Base-by-base conservation (phyloP, 371 early-diverging fungal genomes). In the Fennellomyces sp. region DNA sequence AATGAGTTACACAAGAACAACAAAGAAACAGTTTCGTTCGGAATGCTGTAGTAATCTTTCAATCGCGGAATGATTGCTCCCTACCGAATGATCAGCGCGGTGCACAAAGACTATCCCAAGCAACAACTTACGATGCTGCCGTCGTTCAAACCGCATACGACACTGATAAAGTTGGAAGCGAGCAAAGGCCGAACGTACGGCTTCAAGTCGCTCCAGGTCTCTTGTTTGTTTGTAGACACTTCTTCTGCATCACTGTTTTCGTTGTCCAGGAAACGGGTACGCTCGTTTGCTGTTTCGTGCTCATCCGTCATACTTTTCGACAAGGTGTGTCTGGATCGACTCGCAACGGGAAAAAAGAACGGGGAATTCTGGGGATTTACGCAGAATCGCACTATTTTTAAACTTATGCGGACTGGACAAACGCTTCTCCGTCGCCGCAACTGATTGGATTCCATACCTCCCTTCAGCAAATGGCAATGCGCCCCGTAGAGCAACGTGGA, bases 11-110 rank as follows among this genome's bases (percentile, higher is more conserved):
- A 67, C 50, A 73, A 53, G 56, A 73, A 70, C 4, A 73, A 49
- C 12, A 67, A 29, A 5, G 74, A 73, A 5, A 73, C 70, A 7
- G 62, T 63, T 39, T 64, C 50, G 30, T 67, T 59, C 1, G 65
- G 35, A 27, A 73, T 64, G 41, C 59, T 60, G 51, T 73, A 73
- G 33, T 65, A 62, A 13, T 60, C 49, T 52, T 70, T 70, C 17
- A 73, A 47, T 11, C 64, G 62, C 31, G 74, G 74, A 30, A 73
- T 59, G 27, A 73, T 67, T 10, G 65, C 63, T 42, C 72, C 72
- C 56, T 61, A 47, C 17, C 25, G 21, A 48, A 21, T 33, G 8
- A 33, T 33, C 13, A 8, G 35, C 13, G 6, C 6, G 23, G 15
- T 45, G n/a, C 17, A 45, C 45, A 10, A 45, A 45, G 17, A 45